Percentiles rank a stretch among this genome's conserved stretches.
These are phyloP conservation scores for Straminergon stramineum DNA, from an alignment of 225 moss, liverwort and hornwort genomes.

Conservation along the genomic window DNA sequence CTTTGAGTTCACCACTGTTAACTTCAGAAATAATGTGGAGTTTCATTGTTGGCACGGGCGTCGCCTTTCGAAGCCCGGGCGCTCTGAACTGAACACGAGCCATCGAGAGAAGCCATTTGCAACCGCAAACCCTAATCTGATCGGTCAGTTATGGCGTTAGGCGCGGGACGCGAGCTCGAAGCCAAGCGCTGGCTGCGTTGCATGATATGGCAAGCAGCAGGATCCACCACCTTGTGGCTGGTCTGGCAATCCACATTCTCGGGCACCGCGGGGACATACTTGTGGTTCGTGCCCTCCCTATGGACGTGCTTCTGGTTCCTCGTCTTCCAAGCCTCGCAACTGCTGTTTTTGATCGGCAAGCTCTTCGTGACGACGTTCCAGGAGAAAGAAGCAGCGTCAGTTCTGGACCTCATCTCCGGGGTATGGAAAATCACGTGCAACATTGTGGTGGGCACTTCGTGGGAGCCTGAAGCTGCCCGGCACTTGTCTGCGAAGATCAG, in stretches of 20 bases:
- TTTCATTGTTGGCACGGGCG: neutral
- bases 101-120: neutral
- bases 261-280: neutral
- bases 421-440: slow-evolving; percentile 30
- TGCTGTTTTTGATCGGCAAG: slow-evolving; percentile 49
- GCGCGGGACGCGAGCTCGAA: slow-evolving; percentile 52
- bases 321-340: slow-evolving; percentile 44
- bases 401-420: slow-evolving; percentile 29
- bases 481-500: slow-evolving; percentile 36
- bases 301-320: slow-evolving; percentile 46
- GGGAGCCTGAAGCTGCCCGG: slow-evolving; percentile 20
- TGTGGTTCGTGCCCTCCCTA: slow-evolving; percentile 22
- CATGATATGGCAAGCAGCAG: slow-evolving; percentile 57
- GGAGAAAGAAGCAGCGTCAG: slow-evolving; percentile 46
- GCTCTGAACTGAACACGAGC: neutral
- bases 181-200: slow-evolving; percentile 74
- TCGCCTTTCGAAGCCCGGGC: neutral
- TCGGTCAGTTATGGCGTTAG: slow-evolving; percentile 16
- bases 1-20: neutral
- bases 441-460: slow-evolving; percentile 22
- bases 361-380: slow-evolving; percentile 48
- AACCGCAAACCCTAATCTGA: neutral
- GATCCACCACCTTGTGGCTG: slow-evolving; percentile 39
- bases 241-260: slow-evolving; percentile 43
- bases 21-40: neutral